These are phyloP conservation scores for Botrytis pseudocinerea DNA, from an alignment of 2,329 filamentous ascomycete species.

Conservation along the genomic window DNA sequence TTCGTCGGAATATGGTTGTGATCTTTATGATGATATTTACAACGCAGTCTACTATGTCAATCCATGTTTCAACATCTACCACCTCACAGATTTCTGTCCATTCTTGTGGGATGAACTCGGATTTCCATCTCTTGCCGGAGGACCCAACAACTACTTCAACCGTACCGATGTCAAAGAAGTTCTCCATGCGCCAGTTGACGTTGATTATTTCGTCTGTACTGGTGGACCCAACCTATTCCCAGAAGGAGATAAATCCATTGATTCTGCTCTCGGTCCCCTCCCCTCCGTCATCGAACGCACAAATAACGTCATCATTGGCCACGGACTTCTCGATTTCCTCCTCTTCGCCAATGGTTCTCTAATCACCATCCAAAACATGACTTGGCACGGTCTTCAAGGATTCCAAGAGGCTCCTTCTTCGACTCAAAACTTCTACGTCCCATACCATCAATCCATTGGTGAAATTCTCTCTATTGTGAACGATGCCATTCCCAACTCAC, in stretches of 20 bases:
- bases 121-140: conserved; percentile 51
- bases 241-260: conserved; percentile 49
- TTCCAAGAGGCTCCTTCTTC: conserved; percentile 49
- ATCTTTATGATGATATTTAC: conserved; percentile 45
- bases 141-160: conserved; percentile 62
- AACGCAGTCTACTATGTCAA: conserved; percentile 55
- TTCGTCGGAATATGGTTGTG: conserved; percentile 30
- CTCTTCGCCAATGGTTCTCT: conserved; percentile 64
- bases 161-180: conserved; percentile 59
- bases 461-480: conserved; percentile 44
- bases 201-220: conserved; percentile 55
- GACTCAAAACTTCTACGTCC: conserved; percentile 35
- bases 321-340: conserved; percentile 63
- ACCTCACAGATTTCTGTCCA: conserved; percentile 53
- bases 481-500: conserved; percentile 24
- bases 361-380: conserved; percentile 70
- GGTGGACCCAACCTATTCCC: conserved; percentile 48
- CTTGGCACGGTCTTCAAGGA: conserved; percentile 64
- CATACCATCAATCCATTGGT: conserved; percentile 52
- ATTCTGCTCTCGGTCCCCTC: conserved; percentile 53
- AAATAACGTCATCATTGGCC: conserved; percentile 60
- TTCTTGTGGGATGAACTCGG: conserved; percentile 37
- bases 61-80: conserved; percentile 64
- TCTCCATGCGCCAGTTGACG: conserved; percentile 55
- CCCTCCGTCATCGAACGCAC: conserved; percentile 62